Conservation (phyloP, 1,284 basidiomycete species). For the Apiotrichum siamense region DNA sequence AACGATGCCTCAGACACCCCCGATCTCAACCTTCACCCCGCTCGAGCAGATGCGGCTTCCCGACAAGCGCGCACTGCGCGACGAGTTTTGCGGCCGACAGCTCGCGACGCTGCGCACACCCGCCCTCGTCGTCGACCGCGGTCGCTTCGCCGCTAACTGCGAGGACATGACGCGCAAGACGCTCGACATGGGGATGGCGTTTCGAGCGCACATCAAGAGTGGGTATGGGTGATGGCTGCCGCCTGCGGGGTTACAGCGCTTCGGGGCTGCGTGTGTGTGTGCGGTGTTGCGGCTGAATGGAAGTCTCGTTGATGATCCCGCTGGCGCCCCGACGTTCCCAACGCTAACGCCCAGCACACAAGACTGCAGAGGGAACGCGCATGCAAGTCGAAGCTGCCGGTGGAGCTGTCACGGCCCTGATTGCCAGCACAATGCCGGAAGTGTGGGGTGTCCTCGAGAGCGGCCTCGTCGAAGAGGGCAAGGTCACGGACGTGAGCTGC, state of each 20-base stretch:
- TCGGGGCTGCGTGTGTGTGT: too few species aligned
- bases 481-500: constrained; percentile 61
- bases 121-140: constrained; percentile 67
- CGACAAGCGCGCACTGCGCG: constrained; percentile 55
- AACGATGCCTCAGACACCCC: neutral
- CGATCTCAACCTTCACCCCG: constrained; percentile 24
- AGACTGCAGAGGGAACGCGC: constrained; percentile 67
- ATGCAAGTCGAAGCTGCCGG: constrained; percentile 59
- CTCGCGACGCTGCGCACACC: constrained; percentile 65
- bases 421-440: constrained; percentile 39
- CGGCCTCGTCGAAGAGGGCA: constrained; percentile 58
- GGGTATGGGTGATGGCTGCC: constrained; percentile 55
- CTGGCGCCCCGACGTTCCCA: too few species aligned
- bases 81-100: constrained; percentile 58
- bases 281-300: too few species aligned
- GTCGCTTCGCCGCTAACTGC: constrained; percentile 65
- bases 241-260: neutral
- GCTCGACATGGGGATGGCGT: constrained; percentile 55
- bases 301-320: too few species aligned
- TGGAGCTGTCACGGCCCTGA: constrained; percentile 42
- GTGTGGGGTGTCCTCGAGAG: constrained; percentile 32
- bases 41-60: constrained; percentile 32
- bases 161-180: constrained; percentile 56
- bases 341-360: constrained; percentile 30
- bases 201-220: constrained; percentile 78